These are phyloP conservation scores for Panicum miliaceum DNA, from an alignment of 176 grass and related monocot species.

Conservation along the genomic window DNA sequence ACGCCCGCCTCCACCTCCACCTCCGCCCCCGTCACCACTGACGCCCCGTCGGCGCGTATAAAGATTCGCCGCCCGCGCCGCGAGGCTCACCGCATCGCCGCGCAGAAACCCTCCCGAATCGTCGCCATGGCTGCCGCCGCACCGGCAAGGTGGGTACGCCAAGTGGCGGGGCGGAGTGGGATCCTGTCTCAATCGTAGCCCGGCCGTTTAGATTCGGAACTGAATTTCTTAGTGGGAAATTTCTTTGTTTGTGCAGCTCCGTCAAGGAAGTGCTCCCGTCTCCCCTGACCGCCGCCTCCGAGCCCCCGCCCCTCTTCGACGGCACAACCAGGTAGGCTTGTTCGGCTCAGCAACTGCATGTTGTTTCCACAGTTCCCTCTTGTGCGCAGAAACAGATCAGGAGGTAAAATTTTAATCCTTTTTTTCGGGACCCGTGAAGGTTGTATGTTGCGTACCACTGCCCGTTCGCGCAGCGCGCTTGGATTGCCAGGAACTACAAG, in stretches of 20 bases:
- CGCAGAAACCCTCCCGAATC: background rate
- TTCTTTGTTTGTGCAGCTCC: conserved; percentile 29
- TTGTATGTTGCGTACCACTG: conserved; percentile 78
- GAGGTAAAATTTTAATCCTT: background rate
- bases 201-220: background rate
- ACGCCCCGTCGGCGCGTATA: conserved; percentile 6
- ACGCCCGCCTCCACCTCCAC: conserved; percentile 35
- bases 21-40: background rate
- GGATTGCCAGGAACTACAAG: conserved; percentile 89
- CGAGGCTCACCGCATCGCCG: background rate
- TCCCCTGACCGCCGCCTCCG: conserved; percentile 59
- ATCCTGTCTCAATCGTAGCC: background rate
- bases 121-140: conserved; percentile 49
- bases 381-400: background rate
- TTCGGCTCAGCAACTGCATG: background rate
- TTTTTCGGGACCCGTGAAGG: conserved; percentile 40
- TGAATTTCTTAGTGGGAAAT: background rate
- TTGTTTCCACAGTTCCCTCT: background rate
- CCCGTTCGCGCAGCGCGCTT: conserved; percentile 80
- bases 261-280: conserved; percentile 62
- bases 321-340: conserved; percentile 69
- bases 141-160: conserved; percentile 41
- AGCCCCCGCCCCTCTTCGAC: conserved; percentile 76
- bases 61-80: conserved; percentile 9
- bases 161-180: background rate